These are phyloP conservation scores for Myotisia sp. DNA, from an alignment of 2,329 filamentous ascomycete species.

Conservation along the genomic window DNA sequence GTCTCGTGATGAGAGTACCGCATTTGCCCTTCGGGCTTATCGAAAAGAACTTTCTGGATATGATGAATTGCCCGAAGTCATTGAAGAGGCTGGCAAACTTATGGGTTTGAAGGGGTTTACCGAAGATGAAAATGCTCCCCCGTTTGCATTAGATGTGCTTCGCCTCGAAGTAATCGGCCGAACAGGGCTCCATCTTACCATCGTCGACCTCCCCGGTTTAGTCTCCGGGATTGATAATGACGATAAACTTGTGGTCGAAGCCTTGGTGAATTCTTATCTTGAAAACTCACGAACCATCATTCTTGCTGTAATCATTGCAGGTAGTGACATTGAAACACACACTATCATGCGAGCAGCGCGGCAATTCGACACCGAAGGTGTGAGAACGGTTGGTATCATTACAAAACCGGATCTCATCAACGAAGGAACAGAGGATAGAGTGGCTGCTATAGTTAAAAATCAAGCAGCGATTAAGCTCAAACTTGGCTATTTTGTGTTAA, in stretches of 20 bases:
- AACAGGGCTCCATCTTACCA: slow-evolving; percentile 25
- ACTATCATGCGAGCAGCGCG: slow-evolving; percentile 32
- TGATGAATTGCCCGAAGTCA: slow-evolving; percentile 4
- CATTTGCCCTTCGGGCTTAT: slow-evolving; percentile 1
- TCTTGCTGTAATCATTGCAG: slow-evolving; percentile 31
- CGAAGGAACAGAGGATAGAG: slow-evolving; percentile 5
- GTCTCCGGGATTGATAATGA: slow-evolving; percentile 27
- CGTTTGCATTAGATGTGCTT: slow-evolving; percentile 23
- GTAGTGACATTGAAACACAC: slow-evolving; percentile 34
- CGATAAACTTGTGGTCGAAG: slow-evolving; percentile 26
- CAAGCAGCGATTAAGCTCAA: slow-evolving; percentile 6
- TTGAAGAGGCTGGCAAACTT: slow-evolving; percentile 1
- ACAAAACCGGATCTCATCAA: slow-evolving; percentile 47
- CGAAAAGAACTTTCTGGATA: not conserved
- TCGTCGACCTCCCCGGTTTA: slow-evolving; percentile 34
- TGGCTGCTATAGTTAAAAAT: slow-evolving; percentile 5
- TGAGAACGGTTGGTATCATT: slow-evolving; percentile 34
- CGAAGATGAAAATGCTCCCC: slow-evolving; percentile 1
- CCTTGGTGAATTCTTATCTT: slow-evolving; percentile 30
- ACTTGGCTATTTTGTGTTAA: slow-evolving; percentile 7
- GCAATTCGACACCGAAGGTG: slow-evolving; percentile 23
- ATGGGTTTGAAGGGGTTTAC: slow-evolving; percentile 7
- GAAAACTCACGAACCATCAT: slow-evolving; percentile 28
- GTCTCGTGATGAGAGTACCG: not conserved
- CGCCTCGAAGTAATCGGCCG: slow-evolving; percentile 32